Base-by-base conservation (phyloP, 148 eudicot genomes). In the Vaccinium darrowii region DNA sequence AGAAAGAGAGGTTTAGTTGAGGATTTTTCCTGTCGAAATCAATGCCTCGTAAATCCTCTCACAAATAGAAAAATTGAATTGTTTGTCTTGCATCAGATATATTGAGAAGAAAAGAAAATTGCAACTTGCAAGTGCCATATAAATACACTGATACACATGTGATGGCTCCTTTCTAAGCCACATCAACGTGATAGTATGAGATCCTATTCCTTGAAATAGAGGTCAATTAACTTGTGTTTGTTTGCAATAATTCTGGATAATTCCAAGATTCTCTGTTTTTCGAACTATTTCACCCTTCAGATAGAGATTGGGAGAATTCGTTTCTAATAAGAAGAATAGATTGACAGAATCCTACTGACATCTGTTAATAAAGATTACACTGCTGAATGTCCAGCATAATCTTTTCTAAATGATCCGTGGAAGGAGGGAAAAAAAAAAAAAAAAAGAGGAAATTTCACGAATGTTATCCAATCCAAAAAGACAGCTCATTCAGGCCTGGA, bases 221-320 rank as follows among this genome's bases (percentile, higher is more conserved):
- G 77, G n/a, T 16, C 52, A 75, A 9, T 75, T 18, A 18, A 36
- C 51, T 75, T 39, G 49, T 43, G 50, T 43, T 74, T 74, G 16
- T 36, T 75, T 18, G 25, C 51, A 43, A 19, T 43, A 39, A 75
- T 75, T 75, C 52, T 21, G 52, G 25, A 33, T 72, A 15, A 36
- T 72, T 73, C 50, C 49, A 72, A 72, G 76, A 43, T 75, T 75
- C 51, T n/a, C 51, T 49, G 79, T 76, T 76, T 50, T 49, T 21
- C 25, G 1, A 21, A 76, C 27, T 75, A 19, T 76, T 49, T 49
- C 54, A 43, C 53, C 54, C 12, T 21, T 10, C 79, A 43, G 51
- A 73, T 21, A 76, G 39, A 73, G 49, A 73, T 36, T 15, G 51
- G 50, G 77, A 73, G 47, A 73, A 73, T 7, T 18, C 50, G 3